Percentiles rank a stretch among this genome's conserved stretches.
phyloP scores from a whole-genome alignment of 352 stramenopile genomes.

The Phytopythium kandeliae region DNA sequence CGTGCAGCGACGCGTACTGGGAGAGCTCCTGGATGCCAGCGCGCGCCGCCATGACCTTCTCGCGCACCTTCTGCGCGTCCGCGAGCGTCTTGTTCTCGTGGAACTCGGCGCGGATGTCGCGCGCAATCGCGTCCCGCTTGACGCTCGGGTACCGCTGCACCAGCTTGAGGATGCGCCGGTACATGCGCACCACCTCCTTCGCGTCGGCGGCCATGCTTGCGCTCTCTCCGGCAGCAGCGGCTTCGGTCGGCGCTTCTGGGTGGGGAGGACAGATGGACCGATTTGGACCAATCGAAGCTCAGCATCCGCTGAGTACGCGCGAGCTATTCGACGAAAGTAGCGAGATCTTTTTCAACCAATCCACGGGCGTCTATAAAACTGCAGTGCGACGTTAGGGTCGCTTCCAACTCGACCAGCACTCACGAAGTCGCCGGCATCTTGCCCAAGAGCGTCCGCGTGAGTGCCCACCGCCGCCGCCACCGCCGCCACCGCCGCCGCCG shows the following conservation, averaged over 20 bases:
- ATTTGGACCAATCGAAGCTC: too few species aligned
- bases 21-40: constrained; percentile 72
- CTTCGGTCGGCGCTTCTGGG: too few species aligned
- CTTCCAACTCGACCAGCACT: constrained; percentile 1
- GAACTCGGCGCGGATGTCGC: constrained; percentile 84
- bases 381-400: neutral
- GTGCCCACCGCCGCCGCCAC: constrained; percentile 11
- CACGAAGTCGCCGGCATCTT: constrained; percentile 16
- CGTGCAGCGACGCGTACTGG: constrained; percentile 68
- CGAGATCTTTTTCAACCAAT: too few species aligned
- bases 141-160: constrained; percentile 79
- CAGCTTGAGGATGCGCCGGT: constrained; percentile 80
- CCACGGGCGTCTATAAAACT: neutral
- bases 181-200: constrained; percentile 69
- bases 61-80: constrained; percentile 46
- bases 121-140: constrained; percentile 75
- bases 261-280: too few species aligned
- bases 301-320: too few species aligned
- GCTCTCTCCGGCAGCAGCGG: too few species aligned
- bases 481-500: constrained; percentile 5
- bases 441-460: constrained; percentile 5
- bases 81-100: constrained; percentile 67
- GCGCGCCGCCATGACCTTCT: constrained; percentile 63
- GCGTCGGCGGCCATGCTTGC: constrained; percentile 28
- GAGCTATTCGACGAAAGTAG: too few species aligned